These are phyloP conservation scores for Phytopythium vexans DNA, from an alignment of 352 stramenopile species.

Conservation along the genomic window DNA sequence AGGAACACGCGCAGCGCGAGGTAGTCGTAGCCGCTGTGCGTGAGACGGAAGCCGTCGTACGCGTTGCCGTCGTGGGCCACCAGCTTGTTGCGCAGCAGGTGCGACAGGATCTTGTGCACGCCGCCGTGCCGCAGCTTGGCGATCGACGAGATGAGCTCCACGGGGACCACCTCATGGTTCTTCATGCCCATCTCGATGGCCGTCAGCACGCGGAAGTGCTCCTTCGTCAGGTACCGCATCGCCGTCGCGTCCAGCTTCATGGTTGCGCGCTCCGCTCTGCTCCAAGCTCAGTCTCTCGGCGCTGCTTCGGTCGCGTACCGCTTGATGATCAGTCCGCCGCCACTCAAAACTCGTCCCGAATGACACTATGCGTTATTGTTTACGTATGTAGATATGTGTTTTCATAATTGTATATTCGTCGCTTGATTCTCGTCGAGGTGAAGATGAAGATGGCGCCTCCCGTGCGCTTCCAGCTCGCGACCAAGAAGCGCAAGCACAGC, in stretches of 20 bases:
- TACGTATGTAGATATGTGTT: too few species aligned
- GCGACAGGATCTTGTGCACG: conserved; percentile 96
- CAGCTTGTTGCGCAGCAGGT: conserved; percentile 97
- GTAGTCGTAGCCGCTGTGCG: conserved; percentile 99
- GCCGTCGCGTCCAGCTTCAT: conserved; percentile 94
- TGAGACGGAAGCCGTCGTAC: conserved; percentile 98
- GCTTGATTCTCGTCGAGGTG: background rate
- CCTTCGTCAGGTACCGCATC: conserved; percentile 92
- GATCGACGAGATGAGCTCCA: conserved; percentile 95
- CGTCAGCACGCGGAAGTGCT: conserved; percentile 98
- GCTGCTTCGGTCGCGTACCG: too few species aligned
- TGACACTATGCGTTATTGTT: too few species aligned
- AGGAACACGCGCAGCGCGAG: conserved; percentile 96
- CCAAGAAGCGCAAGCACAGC: conserved; percentile 29
- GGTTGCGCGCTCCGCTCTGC: conserved; percentile 4
- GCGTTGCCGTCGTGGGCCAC: conserved; percentile 96
- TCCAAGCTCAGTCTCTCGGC: too few species aligned
- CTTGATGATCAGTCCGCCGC: too few species aligned
- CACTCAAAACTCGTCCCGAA: too few species aligned
- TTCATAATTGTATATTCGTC: too few species aligned
- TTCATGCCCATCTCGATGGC: conserved; percentile 99
- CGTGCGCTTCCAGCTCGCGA: conserved; percentile 27
- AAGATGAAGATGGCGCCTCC: conserved; percentile 6
- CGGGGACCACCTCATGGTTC: conserved; percentile 97
- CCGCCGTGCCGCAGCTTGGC: conserved; percentile 97